Evolutionary conservation across 192 early-diverging fungal species (phyloP).

Genomic region (Coemansia sp.): DNA sequence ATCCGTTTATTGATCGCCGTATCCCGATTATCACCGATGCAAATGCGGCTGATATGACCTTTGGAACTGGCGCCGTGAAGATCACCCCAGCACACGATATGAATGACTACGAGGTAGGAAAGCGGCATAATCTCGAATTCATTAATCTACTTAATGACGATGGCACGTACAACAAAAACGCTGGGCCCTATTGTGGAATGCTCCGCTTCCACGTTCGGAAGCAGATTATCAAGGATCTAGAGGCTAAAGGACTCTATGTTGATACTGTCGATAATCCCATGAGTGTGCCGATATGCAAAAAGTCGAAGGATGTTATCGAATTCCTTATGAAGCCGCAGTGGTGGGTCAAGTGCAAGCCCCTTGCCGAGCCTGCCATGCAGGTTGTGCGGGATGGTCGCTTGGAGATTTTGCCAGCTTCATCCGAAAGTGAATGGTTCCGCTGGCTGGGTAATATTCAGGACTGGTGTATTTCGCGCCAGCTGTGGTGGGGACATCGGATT

Average conservation of each 20-base stretch:
- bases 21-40: constrained; percentile 90
- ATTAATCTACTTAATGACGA: constrained; percentile 98
- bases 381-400: constrained; percentile 80
- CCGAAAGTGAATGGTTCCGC: constrained; percentile 93
- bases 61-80: constrained; percentile 99
- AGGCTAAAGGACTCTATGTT: constrained; percentile 84
- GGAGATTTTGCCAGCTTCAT: constrained; percentile 77
- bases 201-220: constrained; percentile 92
- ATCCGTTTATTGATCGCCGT: constrained; percentile 89
- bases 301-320: constrained; percentile 94
- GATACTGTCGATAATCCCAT: constrained; percentile 90
- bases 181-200: constrained; percentile 83
- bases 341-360: constrained; percentile 92
- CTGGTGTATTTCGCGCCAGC: constrained; percentile 98
- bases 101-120: constrained; percentile 96
- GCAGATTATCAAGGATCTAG: constrained; percentile 82
- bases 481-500: constrained; percentile 99
- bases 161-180: constrained; percentile 90
- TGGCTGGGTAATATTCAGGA: constrained; percentile 96
- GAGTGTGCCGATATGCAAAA: constrained; percentile 84
- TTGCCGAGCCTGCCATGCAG: constrained; percentile 80
- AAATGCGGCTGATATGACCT: constrained; percentile 82
- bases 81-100: constrained; percentile 98
- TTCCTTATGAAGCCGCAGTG: constrained; percentile 99
- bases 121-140: constrained; percentile 89